Base-by-base conservation (phyloP, 1,284 basidiomycete genomes). In the Irpex sp. region DNA sequence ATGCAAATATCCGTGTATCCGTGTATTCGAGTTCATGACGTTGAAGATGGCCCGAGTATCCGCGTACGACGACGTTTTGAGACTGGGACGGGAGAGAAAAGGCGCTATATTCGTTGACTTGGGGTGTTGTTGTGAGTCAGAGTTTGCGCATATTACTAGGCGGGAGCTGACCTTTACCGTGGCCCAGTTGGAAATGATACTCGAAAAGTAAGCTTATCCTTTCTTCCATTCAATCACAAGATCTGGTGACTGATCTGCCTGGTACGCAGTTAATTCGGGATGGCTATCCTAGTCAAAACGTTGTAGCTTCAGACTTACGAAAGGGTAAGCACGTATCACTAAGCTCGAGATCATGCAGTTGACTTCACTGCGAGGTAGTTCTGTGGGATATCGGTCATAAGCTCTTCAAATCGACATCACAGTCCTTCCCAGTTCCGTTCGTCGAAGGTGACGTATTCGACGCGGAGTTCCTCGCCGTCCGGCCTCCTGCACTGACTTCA, bases 61-160 rank as follows among this genome's bases (percentile, higher is more conserved):
- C 11, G 76, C 70, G 0, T 85, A 85, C 68, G 62, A 69, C 3
- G 68, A 74, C 15, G 76, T 77, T 9, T 68, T 84, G 6, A 66
- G 76, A 51, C 70, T 83, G 2, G 70, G 72, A 2, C 68, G 71
- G n/a, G 71, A 75, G 2, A 75, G 73, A 13, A 64, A 72, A 11
- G 73, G 75, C 48, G 79, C 82, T 5, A 75, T 86, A 40, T 70
- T 83, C 11, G 71, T 85, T 3, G 77, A 79, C 59, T 66, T 77
- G 19, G 76, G 74, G 6, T 83, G 81, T 65, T 82, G 80, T 66
- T 82, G 82, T 83, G 63, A 68, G 57, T 13, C 55, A 57, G 21
- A 31, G 52, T 31, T 17, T 55, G 11, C 13, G 9, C 11, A 13
- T 34, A 9, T 11, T n/a, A 31, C 55, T n/a, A n/a, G n/a, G n/a